Base-by-base conservation (phyloP, 1,284 basidiomycete genomes). In the Marasmius sp. region DNA sequence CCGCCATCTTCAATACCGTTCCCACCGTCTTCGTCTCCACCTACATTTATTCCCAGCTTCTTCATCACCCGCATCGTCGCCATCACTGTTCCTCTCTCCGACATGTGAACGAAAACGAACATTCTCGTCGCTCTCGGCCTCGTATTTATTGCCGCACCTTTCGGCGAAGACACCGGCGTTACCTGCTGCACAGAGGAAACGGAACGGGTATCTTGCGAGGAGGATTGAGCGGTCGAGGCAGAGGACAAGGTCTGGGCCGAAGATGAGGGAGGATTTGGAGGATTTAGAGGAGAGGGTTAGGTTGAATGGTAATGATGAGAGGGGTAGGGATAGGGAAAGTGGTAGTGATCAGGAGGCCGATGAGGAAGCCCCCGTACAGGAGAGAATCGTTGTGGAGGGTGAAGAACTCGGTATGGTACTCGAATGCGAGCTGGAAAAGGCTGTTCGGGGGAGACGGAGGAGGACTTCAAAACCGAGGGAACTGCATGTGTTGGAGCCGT, bases 151-250 rank as follows among this genome's bases (percentile, higher is more conserved):
- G 27, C 27, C 27, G 5, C 27, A 27, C 5, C 27, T 27, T 5
- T 27, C 27, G 27, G 27, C 27, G 27, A 27, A 27, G 27, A 63
- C 62, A 27, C 59, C 61, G 12, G 58, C 65, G 45, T 64, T 54
- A 51, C 63, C 50, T 16, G 57, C 47, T 37, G 63, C 34, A n/a
- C 61, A 58, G 45, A 48, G 52, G 38, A 65, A 56, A 61, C 61
- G 61, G 7, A 43, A 57, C 33, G 64, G 51, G 10, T 65, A 60
- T 57, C 63, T 62, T 47, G 38, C 49, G 9, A 59, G 51, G 48
- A 64, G 65, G 3, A 60, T 67, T 18, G 65, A 66, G 45, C 34
- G 59, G 33, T 59, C 62, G n/a, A 66, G 58, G 49, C 39, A 50
- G 36, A 60, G 58, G 48, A 60, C 50, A 18, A 57, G 14, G 16